Evolutionary conservation across 1,284 basidiomycete genomes (phyloP).

Genomic region (Ceratobasidium sp.): DNA sequence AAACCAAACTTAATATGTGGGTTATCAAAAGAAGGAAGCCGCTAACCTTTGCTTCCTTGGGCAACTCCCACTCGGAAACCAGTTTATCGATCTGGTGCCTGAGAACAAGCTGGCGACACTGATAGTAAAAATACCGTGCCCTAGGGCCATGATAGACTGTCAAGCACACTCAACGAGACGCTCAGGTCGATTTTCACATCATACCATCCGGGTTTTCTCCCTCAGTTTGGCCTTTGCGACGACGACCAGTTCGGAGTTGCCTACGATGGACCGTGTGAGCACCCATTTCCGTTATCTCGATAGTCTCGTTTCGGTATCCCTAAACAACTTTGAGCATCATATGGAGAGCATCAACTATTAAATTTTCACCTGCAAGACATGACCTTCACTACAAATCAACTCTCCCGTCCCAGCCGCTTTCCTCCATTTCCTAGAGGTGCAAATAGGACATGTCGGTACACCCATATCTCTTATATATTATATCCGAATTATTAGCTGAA

Average conservation of each 20-base stretch:
- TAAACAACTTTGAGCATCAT: slow-evolving; percentile 47
- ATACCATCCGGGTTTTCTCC: slow-evolving; percentile 54
- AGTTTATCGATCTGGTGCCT: slow-evolving; percentile 76
- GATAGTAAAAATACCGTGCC: slow-evolving; percentile 78
- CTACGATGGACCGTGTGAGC: slow-evolving; percentile 56
- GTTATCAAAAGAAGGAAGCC: not conserved
- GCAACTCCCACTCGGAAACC: slow-evolving; percentile 70
- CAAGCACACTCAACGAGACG: not conserved
- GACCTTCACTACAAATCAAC: slow-evolving; percentile 78
- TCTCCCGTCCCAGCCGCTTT: slow-evolving; percentile 75
- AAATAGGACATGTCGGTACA: slow-evolving; percentile 60
- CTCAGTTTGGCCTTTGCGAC: slow-evolving; percentile 58
- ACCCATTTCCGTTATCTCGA: slow-evolving; percentile 64
- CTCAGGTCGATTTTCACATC: not conserved
- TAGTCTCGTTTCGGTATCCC: slow-evolving; percentile 77
- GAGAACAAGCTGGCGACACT: slow-evolving; percentile 80
- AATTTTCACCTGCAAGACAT: slow-evolving; percentile 69
- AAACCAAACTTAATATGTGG: not conserved
- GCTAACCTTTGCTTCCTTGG: slow-evolving; percentile 78
- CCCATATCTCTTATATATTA: not conserved
- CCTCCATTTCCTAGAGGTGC: slow-evolving; percentile 79
- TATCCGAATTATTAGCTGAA: not conserved
- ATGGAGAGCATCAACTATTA: slow-evolving; percentile 30
- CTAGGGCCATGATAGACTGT: slow-evolving; percentile 82
- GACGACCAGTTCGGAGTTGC: slow-evolving; percentile 54